A percentile compares a stretch with the other conserved stretches of the same genome.
Conservation (phyloP, 768 basidiomycete species). For the Psilocybe subaeruginosa region DNA sequence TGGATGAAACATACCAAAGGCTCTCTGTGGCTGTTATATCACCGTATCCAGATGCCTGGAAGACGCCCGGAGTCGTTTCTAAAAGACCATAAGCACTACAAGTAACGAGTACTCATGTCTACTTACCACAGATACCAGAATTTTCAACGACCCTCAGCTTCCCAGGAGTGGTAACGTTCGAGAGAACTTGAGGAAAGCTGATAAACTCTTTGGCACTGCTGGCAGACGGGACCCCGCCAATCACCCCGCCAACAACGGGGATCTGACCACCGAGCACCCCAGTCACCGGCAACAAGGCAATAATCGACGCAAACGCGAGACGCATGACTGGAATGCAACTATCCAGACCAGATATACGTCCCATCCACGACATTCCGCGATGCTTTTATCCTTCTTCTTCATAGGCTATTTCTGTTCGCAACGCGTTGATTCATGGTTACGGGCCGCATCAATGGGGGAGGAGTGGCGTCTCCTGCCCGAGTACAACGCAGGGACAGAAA, state of each 20-base stretch:
- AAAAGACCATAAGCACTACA: too few species aligned
- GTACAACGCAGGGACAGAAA: neutral
- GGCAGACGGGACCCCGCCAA: constrained; percentile 45
- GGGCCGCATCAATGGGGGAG: constrained; percentile 1
- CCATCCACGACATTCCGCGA: neutral
- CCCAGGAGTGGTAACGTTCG: constrained; percentile 41
- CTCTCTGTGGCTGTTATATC: constrained; percentile 59
- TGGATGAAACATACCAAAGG: constrained; percentile 44
- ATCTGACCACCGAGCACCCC: constrained; percentile 40
- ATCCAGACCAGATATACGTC: neutral
- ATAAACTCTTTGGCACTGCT: neutral
- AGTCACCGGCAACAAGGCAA: constrained; percentile 1
- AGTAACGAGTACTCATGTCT: too few species aligned
- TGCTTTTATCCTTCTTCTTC: neutral
- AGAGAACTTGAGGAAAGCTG: neutral
- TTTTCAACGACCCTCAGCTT: constrained; percentile 60
- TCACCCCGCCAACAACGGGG: constrained; percentile 50
- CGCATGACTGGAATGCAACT: neutral
- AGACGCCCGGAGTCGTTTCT: constrained; percentile 65
- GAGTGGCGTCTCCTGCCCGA: neutral
- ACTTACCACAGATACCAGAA: constrained; percentile 63
- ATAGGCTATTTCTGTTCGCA: constrained; percentile 7
- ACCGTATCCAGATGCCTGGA: constrained; percentile 65
- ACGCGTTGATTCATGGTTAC: neutral
- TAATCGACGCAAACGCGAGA: neutral